These are phyloP conservation scores for Phaseolus coccineus DNA, from an alignment of 331 rosid genomes.

Conservation along the genomic window DNA sequence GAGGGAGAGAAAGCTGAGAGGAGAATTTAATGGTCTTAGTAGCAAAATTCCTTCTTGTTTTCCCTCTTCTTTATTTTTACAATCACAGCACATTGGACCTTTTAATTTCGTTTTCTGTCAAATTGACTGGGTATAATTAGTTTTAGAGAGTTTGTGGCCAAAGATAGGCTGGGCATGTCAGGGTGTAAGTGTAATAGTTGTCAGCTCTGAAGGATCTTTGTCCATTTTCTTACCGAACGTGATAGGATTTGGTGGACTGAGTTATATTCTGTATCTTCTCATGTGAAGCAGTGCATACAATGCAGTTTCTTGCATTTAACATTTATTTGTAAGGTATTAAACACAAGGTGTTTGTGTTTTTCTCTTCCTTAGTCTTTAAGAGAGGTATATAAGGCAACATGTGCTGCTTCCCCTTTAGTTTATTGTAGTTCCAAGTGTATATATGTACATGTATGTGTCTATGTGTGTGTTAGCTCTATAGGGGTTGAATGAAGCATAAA, in stretches of 20 bases:
- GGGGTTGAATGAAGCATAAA: no score
- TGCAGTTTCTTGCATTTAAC: conserved; percentile 12
- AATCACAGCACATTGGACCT: not conserved
- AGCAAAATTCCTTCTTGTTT: not conserved
- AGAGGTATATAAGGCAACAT: not conserved
- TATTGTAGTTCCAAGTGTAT: not conserved
- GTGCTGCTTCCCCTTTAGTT: not conserved
- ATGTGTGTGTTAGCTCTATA: no score
- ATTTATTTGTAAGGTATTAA: not conserved
- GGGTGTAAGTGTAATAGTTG: conserved; percentile 1
- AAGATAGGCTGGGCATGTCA: not conserved
- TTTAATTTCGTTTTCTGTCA: conserved; percentile 9
- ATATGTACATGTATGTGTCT: not conserved
- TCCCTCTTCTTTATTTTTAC: conserved; percentile 19
- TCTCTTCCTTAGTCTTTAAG: not conserved
- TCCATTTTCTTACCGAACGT: not conserved
- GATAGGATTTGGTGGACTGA: not conserved
- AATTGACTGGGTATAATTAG: not conserved
- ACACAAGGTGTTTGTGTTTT: not conserved
- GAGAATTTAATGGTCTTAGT: not conserved
- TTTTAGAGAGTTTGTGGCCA: not conserved
- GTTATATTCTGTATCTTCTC: not conserved
- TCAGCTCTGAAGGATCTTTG: conserved; percentile 19
- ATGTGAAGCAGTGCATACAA: not conserved
- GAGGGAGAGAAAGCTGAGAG: not conserved